These are phyloP conservation scores for Tuctoria greenei DNA, from an alignment of 176 grass and related monocot genomes.

Conservation along the genomic window DNA sequence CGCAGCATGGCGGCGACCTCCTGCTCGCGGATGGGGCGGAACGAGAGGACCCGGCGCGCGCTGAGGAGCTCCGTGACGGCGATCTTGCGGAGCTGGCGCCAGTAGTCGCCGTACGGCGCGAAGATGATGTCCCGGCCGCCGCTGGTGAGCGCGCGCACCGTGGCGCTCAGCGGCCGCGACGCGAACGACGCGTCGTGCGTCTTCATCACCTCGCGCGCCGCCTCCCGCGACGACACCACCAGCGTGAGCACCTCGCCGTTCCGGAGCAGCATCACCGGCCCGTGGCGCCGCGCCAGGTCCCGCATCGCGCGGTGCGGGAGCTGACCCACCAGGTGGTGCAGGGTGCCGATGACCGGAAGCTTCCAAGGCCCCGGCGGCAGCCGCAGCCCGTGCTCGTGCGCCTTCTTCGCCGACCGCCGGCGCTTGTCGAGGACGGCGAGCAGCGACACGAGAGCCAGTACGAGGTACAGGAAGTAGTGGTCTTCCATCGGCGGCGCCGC, in stretches of 20 bases:
- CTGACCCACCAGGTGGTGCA: slow-evolving; percentile 53
- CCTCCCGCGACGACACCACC: slow-evolving; percentile 51
- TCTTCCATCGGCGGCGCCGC: background rate
- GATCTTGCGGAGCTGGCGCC: slow-evolving; percentile 63
- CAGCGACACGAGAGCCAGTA: background rate
- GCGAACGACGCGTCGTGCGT: slow-evolving; percentile 55
- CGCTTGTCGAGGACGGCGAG: slow-evolving; percentile 7
- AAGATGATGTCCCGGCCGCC: slow-evolving; percentile 51
- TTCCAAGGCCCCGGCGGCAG: slow-evolving; percentile 47
- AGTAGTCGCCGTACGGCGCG: slow-evolving; percentile 60
- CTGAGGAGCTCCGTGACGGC: slow-evolving; percentile 61
- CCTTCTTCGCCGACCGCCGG: background rate
- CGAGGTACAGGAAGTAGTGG: background rate
- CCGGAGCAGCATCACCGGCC: slow-evolving; percentile 58
- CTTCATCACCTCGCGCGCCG: slow-evolving; percentile 56
- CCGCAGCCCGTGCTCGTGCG: background rate
- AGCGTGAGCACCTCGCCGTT: slow-evolving; percentile 56
- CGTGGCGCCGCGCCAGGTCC: background rate
- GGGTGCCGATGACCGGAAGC: slow-evolving; percentile 50
- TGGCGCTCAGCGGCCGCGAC: slow-evolving; percentile 43
- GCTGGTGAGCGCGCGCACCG: slow-evolving; percentile 37
- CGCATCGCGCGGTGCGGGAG: slow-evolving; percentile 50
- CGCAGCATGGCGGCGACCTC: slow-evolving; percentile 39
- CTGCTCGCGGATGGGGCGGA: slow-evolving; percentile 52
- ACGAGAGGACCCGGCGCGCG: slow-evolving; percentile 42